Evolutionary conservation across 1,284 basidiomycete genomes (phyloP).

Genomic region (Butyriboletus appendiculatus): DNA sequence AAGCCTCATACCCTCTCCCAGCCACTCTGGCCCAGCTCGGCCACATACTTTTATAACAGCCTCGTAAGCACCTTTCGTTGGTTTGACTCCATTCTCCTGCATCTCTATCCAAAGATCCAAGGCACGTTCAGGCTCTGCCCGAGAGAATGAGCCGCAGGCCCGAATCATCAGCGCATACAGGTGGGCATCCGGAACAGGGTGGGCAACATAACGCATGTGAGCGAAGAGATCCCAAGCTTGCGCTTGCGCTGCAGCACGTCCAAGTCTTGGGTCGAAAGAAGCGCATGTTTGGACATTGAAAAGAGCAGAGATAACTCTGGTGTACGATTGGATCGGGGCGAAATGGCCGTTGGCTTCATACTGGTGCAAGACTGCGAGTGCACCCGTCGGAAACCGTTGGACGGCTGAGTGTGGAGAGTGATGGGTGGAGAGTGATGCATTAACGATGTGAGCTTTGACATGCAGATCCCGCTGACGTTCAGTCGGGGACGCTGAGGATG

Average conservation of each 20-base stretch:
- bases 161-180: constrained; percentile 89
- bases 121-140: constrained; percentile 85
- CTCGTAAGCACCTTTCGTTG: constrained; percentile 76
- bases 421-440: constrained; percentile 7
- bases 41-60: constrained; percentile 82
- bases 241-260: constrained; percentile 47
- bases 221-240: constrained; percentile 93
- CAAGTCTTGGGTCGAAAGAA: constrained; percentile 28
- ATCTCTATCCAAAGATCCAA: constrained; percentile 95
- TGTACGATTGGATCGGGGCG: constrained; percentile 67
- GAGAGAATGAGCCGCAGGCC: constrained; percentile 66
- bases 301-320: constrained; percentile 60
- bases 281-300: constrained; percentile 48
- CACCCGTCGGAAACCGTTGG: constrained; percentile 50
- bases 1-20: constrained; percentile 77
- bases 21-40: constrained; percentile 60
- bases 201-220: constrained; percentile 95
- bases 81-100: constrained; percentile 57
- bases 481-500: constrained; percentile 44
- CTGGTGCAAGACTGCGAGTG: constrained; percentile 60
- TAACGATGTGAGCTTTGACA: constrained; percentile 57
- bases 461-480: constrained; percentile 67
- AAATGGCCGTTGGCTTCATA: constrained; percentile 61
- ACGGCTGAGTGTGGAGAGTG: constrained; percentile 31
- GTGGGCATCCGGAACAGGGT: constrained; percentile 73